Evolutionary conservation across 257 asterid genomes (phyloP).

Genomic region (Datura wrightii): DNA sequence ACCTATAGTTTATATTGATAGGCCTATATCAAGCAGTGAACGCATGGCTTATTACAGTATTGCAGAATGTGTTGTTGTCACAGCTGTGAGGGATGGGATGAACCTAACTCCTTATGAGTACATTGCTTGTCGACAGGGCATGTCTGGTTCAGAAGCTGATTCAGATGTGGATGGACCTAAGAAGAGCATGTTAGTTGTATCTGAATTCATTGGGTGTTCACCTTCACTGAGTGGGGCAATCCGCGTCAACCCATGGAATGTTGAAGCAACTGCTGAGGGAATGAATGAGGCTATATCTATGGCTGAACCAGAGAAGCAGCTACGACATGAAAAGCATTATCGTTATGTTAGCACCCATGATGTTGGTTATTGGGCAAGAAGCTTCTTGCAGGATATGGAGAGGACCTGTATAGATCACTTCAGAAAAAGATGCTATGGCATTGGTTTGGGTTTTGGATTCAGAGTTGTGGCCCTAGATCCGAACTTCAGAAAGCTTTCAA

Average conservation of each 20-base stretch:
- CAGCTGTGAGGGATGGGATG: conserved; percentile 95
- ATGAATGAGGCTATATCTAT: conserved; percentile 74
- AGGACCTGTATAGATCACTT: conserved; percentile 79
- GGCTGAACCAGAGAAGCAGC: conserved; percentile 71
- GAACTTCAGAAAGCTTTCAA: conserved; percentile 68
- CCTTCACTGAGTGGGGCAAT: conserved; percentile 91
- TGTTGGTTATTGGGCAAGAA: conserved; percentile 81
- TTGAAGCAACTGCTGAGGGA: conserved; percentile 78
- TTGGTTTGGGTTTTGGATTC: conserved; percentile 84
- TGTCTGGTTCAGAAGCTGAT: conserved; percentile 55
- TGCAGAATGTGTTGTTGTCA: conserved; percentile 90
- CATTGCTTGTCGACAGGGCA: conserved; percentile 80
- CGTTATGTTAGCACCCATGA: conserved; percentile 77
- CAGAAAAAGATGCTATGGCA: conserved; percentile 73
- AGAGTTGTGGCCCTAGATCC: conserved; percentile 84
- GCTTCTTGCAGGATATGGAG: conserved; percentile 91
- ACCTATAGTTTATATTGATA: conserved; percentile 65
- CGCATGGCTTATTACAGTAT: conserved; percentile 83
- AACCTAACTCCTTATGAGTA: conserved; percentile 89
- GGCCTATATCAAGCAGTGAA: conserved; percentile 70
- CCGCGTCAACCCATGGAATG: conserved; percentile 82
- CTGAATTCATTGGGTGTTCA: conserved; percentile 91
- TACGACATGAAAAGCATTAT: conserved; percentile 85
- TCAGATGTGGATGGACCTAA: conserved; percentile 62
- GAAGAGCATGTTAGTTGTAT: conserved; percentile 87